Percentiles rank a stretch among this genome's conserved stretches.
Conservation (phyloP, 257 asterid genomes). For the Scutellaria barbata region DNA sequence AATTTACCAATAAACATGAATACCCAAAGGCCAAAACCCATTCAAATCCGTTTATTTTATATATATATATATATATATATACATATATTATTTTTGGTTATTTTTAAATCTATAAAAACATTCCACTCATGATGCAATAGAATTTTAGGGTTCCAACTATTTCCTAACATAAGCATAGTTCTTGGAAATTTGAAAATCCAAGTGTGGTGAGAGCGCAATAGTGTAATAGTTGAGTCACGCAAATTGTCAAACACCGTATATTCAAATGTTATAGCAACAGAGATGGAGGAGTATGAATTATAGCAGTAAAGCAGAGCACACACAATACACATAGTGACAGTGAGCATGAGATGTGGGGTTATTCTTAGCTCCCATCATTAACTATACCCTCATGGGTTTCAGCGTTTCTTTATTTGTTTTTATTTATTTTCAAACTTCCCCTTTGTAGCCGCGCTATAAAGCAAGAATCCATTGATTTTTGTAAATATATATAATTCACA, state of each 20-base stretch:
- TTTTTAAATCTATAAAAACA: too few relatives aligned
- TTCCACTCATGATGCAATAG: too few relatives aligned
- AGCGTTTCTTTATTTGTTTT: slow-evolving; percentile 54
- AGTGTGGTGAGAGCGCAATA: slow-evolving; percentile 9
- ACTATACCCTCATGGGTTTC: slow-evolving; percentile 83
- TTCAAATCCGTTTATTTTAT: too few relatives aligned
- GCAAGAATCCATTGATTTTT: slow-evolving; percentile 65
- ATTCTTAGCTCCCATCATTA: slow-evolving; percentile 49
- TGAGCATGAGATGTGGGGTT: slow-evolving; percentile 53
- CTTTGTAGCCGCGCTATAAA: slow-evolving; percentile 71
- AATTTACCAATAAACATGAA: too few relatives aligned
- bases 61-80: too few relatives aligned
- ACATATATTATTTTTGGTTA: too few relatives aligned
- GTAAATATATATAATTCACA: slow-evolving; percentile 5
- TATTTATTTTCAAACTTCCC: slow-evolving; percentile 53
- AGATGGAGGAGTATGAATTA: slow-evolving; percentile 24
- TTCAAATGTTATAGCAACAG: slow-evolving; percentile 26
- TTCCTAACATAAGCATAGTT: background rate
- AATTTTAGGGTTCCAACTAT: too few relatives aligned
- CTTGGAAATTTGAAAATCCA: slow-evolving; percentile 31
- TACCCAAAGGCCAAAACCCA: too few relatives aligned
- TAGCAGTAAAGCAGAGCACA: slow-evolving; percentile 12
- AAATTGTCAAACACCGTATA: slow-evolving; percentile 43
- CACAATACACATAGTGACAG: slow-evolving; percentile 34
- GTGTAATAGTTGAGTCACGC: slow-evolving; percentile 68